Evolutionary conservation across 441 rosid genomes (phyloP).

Genomic region (Eutrema salsugineum): DNA sequence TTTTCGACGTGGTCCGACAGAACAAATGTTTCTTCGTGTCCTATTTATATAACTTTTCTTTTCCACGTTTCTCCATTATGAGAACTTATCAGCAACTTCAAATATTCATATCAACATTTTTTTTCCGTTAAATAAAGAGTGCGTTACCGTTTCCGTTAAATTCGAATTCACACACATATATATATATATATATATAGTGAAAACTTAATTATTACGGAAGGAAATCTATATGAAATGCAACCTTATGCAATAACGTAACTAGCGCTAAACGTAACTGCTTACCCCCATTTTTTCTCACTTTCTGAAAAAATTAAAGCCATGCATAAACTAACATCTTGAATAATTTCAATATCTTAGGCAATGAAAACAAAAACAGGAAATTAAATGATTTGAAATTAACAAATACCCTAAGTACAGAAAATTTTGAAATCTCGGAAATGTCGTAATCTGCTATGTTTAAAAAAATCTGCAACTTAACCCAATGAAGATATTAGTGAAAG

Average conservation of each 20-base stretch:
- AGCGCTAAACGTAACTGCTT: too few species aligned
- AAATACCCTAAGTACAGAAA: not conserved
- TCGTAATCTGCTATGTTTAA: not conserved
- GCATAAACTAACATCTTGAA: not conserved
- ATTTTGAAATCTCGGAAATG: not conserved
- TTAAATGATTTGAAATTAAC: not conserved
- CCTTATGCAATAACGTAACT: not conserved
- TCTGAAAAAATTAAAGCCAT: not conserved
- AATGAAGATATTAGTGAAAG: not conserved
- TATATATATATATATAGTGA: not conserved
- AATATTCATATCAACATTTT: not conserved
- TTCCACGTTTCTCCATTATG: not conserved
- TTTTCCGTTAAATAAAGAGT: too few species aligned
- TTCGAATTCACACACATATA: too few species aligned
- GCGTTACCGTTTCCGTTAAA: too few species aligned
- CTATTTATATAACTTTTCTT: not conserved
- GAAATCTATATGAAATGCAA: not conserved
- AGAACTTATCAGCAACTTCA: slow-evolving; percentile 4
- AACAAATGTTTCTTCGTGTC: slow-evolving; percentile 3
- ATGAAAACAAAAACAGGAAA: not conserved
- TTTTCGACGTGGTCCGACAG: not conserved
- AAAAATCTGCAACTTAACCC: not conserved
- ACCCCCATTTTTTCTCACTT: not conserved
- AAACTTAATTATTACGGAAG: not conserved
- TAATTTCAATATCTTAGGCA: not conserved